These are phyloP conservation scores for Ehretia macrophylla DNA, from an alignment of 257 asterid genomes.

Conservation along the genomic window DNA sequence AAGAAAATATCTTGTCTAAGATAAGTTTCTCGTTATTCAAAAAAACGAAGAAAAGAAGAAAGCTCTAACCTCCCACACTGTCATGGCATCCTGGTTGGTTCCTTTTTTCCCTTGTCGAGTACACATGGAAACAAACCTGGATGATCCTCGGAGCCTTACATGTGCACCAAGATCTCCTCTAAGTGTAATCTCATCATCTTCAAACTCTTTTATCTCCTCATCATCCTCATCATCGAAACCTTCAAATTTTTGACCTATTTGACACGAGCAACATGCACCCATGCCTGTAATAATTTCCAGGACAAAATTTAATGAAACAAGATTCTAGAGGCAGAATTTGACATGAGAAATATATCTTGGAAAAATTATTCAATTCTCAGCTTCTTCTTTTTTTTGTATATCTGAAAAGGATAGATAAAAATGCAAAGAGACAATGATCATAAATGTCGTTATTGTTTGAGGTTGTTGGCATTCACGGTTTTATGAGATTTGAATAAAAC, in stretches of 20 bases:
- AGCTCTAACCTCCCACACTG: conserved; percentile 81
- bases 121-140: conserved; percentile 58
- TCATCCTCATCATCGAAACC: conserved; percentile 28
- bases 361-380: no score
- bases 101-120: conserved; percentile 77
- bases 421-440: not conserved
- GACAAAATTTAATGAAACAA: no score
- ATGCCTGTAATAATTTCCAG: conserved; percentile 11
- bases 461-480: no score
- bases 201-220: conserved; percentile 24
- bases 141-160: conserved; percentile 66
- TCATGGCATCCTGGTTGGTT: conserved; percentile 83
- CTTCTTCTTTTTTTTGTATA: not conserved
- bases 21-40: not conserved
- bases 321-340: not conserved
- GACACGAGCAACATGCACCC: conserved; percentile 94
- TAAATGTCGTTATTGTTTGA: no score
- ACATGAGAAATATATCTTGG: conserved; percentile 3
- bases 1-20: not conserved
- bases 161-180: conserved; percentile 70
- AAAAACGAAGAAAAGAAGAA: not conserved
- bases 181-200: conserved; percentile 32
- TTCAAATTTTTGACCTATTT: conserved; percentile 31
- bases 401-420: not conserved
- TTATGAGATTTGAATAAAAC: not conserved